phyloP scores from a whole-genome alignment of 441 rosid species.

The Kokia cookei region DNA sequence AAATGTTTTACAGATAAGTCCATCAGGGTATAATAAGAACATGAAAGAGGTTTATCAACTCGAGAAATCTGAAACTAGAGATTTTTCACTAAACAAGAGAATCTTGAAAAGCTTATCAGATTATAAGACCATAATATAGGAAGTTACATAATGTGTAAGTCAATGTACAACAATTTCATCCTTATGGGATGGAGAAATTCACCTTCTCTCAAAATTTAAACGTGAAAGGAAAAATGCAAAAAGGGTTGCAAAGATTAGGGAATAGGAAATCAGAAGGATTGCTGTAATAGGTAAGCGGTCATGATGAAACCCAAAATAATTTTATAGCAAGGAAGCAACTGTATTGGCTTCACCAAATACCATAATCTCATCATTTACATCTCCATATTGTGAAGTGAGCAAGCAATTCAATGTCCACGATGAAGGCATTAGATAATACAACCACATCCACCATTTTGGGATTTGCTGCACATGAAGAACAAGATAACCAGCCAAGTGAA shows the following conservation, averaged over 20 bases:
- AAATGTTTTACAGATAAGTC: neutral
- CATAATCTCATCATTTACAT: slow-evolving; percentile 23
- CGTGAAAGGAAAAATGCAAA: slow-evolving; percentile 33
- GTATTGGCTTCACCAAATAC: slow-evolving; percentile 31
- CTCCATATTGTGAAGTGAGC: slow-evolving; percentile 53
- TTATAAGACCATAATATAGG: neutral
- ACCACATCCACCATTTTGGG: slow-evolving; percentile 61
- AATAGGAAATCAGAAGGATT: slow-evolving; percentile 28
- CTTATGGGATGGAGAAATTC: neutral
- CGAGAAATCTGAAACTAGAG: neutral
- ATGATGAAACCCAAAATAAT: slow-evolving; percentile 44
- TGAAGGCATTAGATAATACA: slow-evolving; percentile 37
- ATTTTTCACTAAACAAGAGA: neutral
- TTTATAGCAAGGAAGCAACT: slow-evolving; percentile 30
- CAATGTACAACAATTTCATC: neutral
- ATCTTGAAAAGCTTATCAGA: neutral
- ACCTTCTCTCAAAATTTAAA: slow-evolving; percentile 43
- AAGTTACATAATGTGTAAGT: neutral
- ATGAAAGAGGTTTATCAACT: neutral
- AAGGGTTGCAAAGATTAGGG: slow-evolving; percentile 35
- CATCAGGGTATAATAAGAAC: neutral
- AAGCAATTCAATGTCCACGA: slow-evolving; percentile 43
- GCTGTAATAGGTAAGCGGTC: slow-evolving; percentile 30
- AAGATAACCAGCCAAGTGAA: neutral
- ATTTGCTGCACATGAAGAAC: slow-evolving; percentile 33